A percentile compares a stretch with the other conserved stretches of the same genome.
Evolutionary conservation across 225 moss, liverwort and hornwort genomes (phyloP).

Genomic region (Asterella californica): DNA sequence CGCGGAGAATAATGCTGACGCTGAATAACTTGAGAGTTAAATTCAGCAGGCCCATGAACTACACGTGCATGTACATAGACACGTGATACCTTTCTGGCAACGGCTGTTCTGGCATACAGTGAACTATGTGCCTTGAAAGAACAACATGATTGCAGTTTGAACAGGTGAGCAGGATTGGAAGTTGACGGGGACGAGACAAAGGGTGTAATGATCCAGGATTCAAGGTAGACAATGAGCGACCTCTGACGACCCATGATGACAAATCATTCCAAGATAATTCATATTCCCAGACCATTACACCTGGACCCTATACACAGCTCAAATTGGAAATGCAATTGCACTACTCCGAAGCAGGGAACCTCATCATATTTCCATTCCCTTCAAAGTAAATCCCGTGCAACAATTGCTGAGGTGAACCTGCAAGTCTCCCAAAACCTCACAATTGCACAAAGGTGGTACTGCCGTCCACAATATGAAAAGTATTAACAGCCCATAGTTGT

Average conservation of each 20-base stretch:
- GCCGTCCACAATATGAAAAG: conserved; percentile 9
- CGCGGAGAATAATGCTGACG: not conserved
- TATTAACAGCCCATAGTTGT: conserved; percentile 8
- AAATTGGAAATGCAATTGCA: conserved; percentile 15
- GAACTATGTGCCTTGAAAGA: not conserved
- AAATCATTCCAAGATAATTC: conserved; percentile 2
- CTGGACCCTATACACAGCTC: conserved; percentile 1
- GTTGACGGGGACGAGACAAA: not conserved
- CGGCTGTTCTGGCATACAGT: not conserved
- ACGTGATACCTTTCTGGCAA: not conserved
- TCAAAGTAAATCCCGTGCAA: conserved; percentile 16
- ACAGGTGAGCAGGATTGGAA: not conserved
- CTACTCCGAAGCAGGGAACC: conserved; percentile 1
- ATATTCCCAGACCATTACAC: conserved; percentile 11
- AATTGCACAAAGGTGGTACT: conserved; percentile 12
- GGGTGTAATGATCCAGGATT: not conserved
- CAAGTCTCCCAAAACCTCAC: conserved; percentile 26
- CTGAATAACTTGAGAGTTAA: not conserved
- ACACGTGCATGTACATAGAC: not conserved
- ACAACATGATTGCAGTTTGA: not conserved
- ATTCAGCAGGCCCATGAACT: not conserved
- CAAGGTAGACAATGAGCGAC: conserved; percentile 5
- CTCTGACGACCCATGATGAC: not conserved
- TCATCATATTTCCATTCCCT: not conserved
- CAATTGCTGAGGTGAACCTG: conserved; percentile 24